Base-by-base conservation (phyloP, 352 stramenopile genomes). In the Peronosclerospora sorghi region DNA sequence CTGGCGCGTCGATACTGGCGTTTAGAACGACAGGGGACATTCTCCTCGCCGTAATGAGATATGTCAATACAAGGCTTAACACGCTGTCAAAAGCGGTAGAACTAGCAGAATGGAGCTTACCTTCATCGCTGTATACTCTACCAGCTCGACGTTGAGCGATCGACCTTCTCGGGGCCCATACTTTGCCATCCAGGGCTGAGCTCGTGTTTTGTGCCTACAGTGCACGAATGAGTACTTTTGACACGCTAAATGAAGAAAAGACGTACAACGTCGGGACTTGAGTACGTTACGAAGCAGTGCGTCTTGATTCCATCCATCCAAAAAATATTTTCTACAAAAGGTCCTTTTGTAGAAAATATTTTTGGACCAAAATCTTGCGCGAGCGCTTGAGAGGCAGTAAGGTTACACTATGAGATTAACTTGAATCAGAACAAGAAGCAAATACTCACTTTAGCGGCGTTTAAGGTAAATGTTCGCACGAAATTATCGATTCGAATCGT, bases 291-390 rank as follows among this genome's bases (percentile, higher is more conserved):
- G 41, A 76, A 93, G 57, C 77, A 93, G 49, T 91, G 77, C 0
- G 77, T 91, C 59, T 93, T 93, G 51, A 93, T 93, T 42, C 44
- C 41, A 59, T 93, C 73, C 71, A 93, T 93, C 80, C 80, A 93
- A 48, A 93, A 89, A 0, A 75, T 77, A 39, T 68, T 59, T 15
- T 86, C 69, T 19, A 88, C 68, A 51, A 80, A 84, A 10, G n/a
- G n/a, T n/a, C n/a, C n/a, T n/a, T n/a, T n/a, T n/a, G n/a, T n/a
- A n/a, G n/a, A n/a, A n/a, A n/a, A n/a, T n/a, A n/a, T n/a, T n/a
- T n/a, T n/a, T n/a, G 41, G 5, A 1, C 68, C 68, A 32, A 58
- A 35, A 20, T 78, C 54, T 54, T 85, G 75, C 20, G 85, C 60
- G 20, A 83, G 60, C 30, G 48, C 43, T 71, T 86, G 30, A 9